Evolutionary conservation across 768 basidiomycete genomes (phyloP), one percentile per base, ranked within the genome.

Genomic region (Grammothele lineata): DNA sequence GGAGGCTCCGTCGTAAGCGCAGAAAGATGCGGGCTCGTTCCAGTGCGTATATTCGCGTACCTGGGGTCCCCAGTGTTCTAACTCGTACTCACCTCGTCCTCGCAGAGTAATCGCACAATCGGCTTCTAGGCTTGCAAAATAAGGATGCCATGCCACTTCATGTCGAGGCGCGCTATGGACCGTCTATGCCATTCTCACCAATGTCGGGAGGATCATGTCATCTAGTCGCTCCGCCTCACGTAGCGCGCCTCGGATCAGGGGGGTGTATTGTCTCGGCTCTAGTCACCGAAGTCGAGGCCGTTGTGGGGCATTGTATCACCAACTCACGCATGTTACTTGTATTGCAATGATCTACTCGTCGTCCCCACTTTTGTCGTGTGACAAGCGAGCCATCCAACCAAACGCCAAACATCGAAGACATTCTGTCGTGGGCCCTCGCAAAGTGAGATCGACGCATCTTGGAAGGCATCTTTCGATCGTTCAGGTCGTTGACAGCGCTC

Each of bases 21-120:
- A 85, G 89, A 86, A 92, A 92, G 80, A 92, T 92, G 89, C 82
- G 89, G 68, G 89, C 89, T 54, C 89, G 89, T 71, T 92, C 89
- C 77, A 92, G 89, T 92, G 59, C 57, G 89, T 85, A 50, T n/a
- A 19, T n/a, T n/a, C n/a, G n/a, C n/a, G n/a, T n/a, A n/a, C n/a
- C n/a, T n/a, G n/a, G n/a, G n/a, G n/a, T n/a, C n/a, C n/a, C n/a
- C n/a, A n/a, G n/a, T n/a, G n/a, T n/a, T n/a, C n/a, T n/a, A n/a
- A n/a, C n/a, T n/a, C n/a, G n/a, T n/a, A n/a, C n/a, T n/a, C n/a
- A n/a, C n/a, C n/a, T n/a, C 35, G n/a, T 22, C 21, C 35, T 23
- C 50, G 36, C 55, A 63, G 62, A 63, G 62, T 63, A 63, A 63
- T 41, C 42, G 55, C 51, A 54, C 37, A 25, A 26, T 39, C 50